A percentile compares a stretch with the other conserved stretches of the same genome.
Conservation (phyloP, 768 basidiomycete genomes). For the Tricholoma matsutake region DNA sequence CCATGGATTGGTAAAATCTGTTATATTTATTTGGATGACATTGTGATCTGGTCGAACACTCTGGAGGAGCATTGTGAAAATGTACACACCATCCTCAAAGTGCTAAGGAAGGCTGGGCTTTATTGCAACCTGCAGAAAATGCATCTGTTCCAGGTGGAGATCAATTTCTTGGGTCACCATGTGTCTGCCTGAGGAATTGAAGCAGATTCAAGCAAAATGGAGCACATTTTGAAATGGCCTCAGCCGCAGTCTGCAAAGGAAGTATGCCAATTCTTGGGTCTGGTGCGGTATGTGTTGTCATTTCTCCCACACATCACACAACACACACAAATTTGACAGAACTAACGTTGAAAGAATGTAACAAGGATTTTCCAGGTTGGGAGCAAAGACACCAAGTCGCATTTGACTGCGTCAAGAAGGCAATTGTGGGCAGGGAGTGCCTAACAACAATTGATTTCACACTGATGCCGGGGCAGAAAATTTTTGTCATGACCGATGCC, state of each 20-base stretch:
- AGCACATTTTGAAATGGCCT: no score
- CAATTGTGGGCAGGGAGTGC: slow-evolving; percentile 23
- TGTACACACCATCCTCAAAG: not conserved
- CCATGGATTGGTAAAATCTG: no score
- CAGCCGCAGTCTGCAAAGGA: no score
- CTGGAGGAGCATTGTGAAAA: not conserved
- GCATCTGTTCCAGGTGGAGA: no score
- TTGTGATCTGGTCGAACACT: no score
- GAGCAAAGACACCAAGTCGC: slow-evolving; percentile 14
- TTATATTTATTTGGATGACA: no score
- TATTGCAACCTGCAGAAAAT: not conserved
- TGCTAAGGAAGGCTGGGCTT: not conserved
- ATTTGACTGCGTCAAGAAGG: slow-evolving; percentile 24
- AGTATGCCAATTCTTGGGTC: no score
- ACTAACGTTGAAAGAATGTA: not conserved
- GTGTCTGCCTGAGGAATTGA: no score
- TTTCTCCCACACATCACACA: no score
- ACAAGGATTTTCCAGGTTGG: slow-evolving; percentile 26
- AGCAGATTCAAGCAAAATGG: no score
- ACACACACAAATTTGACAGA: slow-evolving; percentile 18
- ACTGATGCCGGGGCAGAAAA: slow-evolving; percentile 12
- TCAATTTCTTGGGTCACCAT: no score
- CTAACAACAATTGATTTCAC: slow-evolving; percentile 27
- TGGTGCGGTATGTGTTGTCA: slow-evolving; percentile 7
- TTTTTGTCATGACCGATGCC: slow-evolving; percentile 28